Conservation (phyloP, 2,329 filamentous ascomycete species). For the Colletotrichum horii region DNA sequence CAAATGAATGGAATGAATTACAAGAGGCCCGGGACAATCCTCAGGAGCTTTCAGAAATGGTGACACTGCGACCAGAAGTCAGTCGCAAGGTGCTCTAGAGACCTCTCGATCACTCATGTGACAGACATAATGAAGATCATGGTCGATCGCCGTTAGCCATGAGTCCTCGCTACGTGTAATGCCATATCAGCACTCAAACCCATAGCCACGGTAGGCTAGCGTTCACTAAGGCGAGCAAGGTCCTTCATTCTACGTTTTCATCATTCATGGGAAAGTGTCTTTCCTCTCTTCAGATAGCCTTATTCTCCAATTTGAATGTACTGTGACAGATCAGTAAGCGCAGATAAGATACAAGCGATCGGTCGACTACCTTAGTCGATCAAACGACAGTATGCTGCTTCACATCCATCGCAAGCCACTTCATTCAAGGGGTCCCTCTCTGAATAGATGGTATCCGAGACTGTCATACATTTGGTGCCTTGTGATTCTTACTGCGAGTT, state of each 20-base stretch:
- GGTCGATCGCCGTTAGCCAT: background rate
- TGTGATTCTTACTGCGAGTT: background rate
- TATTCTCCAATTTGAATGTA: background rate
- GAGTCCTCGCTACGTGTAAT: background rate
- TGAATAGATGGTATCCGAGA: background rate
- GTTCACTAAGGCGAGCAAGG: background rate
- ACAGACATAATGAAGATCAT: background rate
- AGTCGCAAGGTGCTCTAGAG: background rate
- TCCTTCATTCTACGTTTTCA: background rate
- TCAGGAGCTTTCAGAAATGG: background rate
- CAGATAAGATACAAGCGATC: background rate
- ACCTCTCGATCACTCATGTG: background rate
- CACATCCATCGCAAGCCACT: background rate
- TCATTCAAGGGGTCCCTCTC: background rate
- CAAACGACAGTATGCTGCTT: background rate
- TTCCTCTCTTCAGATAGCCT: background rate
- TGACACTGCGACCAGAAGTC: background rate
- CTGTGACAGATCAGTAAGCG: background rate
- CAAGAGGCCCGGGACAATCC: background rate
- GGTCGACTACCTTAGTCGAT: background rate
- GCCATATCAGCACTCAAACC: background rate
- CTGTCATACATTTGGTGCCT: background rate
- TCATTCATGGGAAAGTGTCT: background rate
- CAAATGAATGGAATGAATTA: no score
- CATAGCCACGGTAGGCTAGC: background rate